Percentiles rank a stretch among this genome's conserved stretches.
These are phyloP conservation scores for Mycena vitilis DNA, from an alignment of 768 basidiomycete genomes.

Conservation along the genomic window DNA sequence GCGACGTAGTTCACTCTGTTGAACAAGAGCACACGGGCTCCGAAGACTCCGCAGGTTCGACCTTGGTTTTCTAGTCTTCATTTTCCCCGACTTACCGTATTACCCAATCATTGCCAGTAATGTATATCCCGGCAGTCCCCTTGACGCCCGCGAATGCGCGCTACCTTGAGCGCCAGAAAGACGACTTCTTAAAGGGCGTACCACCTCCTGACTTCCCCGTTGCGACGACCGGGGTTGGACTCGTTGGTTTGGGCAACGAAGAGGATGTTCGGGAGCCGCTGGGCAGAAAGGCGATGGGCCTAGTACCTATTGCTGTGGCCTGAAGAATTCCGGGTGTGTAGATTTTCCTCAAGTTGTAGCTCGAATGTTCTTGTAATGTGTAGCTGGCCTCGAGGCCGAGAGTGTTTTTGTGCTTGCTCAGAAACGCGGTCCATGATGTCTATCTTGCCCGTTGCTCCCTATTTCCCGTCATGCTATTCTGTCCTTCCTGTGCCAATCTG, in stretches of 20 bases:
- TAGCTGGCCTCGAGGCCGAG: not conserved
- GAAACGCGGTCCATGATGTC: too few species aligned
- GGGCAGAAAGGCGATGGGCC: constrained; percentile 57
- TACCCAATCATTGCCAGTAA: constrained; percentile 54
- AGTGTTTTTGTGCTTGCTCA: too few species aligned
- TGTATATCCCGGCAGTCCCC: constrained; percentile 84
- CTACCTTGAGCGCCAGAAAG: constrained; percentile 73
- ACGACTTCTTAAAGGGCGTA: constrained; percentile 66
- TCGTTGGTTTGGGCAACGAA: constrained; percentile 49
- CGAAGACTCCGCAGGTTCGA: constrained; percentile 58
- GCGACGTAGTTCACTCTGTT: constrained; percentile 50
- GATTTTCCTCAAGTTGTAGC: not conserved
- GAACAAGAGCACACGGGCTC: constrained; percentile 55
- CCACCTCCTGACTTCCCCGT: constrained; percentile 81
- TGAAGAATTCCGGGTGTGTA: constrained; percentile 19
- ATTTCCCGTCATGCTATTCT: constrained; percentile 21
- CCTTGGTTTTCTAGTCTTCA: not conserved
- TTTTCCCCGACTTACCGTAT: too few species aligned
- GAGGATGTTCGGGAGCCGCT: constrained; percentile 50
- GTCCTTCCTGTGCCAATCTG: constrained; percentile 21
- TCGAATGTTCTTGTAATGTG: not conserved
- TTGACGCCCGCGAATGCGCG: constrained; percentile 68
- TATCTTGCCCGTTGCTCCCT: not conserved
- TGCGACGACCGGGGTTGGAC: constrained; percentile 50
- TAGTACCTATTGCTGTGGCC: constrained; percentile 43